Percentiles rank a stretch among this genome's conserved stretches.
Conservation (phyloP, 2,329 filamentous ascomycete genomes). For the Tolypocladium inflatum region DNA sequence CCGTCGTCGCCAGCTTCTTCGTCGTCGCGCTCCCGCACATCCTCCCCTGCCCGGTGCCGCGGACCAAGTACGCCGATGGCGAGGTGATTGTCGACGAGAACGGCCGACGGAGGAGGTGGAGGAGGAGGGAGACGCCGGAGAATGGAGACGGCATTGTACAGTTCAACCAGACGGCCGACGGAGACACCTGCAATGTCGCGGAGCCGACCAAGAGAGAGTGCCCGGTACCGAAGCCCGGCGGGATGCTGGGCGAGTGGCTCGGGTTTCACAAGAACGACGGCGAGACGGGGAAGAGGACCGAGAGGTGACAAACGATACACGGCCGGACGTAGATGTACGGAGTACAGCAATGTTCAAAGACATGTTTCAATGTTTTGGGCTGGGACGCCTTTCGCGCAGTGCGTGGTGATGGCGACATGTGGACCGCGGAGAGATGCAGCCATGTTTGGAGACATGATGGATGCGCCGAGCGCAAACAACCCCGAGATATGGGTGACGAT, state of each 20-base stretch:
- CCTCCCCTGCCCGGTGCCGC: constrained; percentile 81
- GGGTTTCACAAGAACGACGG: constrained; percentile 47
- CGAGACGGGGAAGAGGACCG: constrained; percentile 10
- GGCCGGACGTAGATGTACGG: neutral
- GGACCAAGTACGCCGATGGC: constrained; percentile 66
- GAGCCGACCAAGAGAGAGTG: constrained; percentile 60
- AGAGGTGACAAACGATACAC: constrained; percentile 12
- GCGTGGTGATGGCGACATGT: neutral
- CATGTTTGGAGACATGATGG: neutral
- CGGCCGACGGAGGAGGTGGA: constrained; percentile 34
- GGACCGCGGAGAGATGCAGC: neutral
- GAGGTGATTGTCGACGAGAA: constrained; percentile 36
- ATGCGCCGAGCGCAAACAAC: neutral
- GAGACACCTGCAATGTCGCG: constrained; percentile 22
- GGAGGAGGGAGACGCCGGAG: constrained; percentile 26
- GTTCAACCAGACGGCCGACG: constrained; percentile 30
- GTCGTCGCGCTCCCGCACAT: constrained; percentile 87
- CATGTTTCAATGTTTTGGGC: neutral
- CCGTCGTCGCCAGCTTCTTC: constrained; percentile 78
- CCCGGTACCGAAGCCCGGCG: constrained; percentile 83
- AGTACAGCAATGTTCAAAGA: constrained; percentile 2
- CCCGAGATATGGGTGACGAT: neutral
- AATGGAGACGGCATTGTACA: constrained; percentile 38
- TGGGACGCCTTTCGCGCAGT: neutral
- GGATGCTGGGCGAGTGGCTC: constrained; percentile 64